phyloP scores from a whole-genome alignment of 176 grass and related monocot species.

The Poa annua region DNA sequence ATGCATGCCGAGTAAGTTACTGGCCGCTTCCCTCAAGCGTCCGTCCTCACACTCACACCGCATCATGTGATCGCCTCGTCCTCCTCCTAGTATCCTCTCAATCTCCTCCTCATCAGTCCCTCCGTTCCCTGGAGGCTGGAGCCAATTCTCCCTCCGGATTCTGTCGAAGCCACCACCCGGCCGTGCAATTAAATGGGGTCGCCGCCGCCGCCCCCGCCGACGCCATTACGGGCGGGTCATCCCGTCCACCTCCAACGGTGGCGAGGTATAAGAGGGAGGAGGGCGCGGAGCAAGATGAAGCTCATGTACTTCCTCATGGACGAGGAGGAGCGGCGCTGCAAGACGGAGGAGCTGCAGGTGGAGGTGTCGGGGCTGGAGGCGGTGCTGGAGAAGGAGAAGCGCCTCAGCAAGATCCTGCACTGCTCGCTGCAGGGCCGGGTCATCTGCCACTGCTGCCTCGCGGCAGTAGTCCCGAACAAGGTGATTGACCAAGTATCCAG shows the following conservation, averaged over 20 bases:
- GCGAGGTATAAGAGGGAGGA: constrained; percentile 45
- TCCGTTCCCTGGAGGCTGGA: neutral
- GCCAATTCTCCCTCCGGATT: too few relatives aligned
- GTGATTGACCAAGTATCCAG: constrained; percentile 28
- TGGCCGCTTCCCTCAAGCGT: constrained; percentile 5
- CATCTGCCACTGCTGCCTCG: constrained; percentile 76
- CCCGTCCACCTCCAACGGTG: constrained; percentile 17
- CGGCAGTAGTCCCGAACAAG: constrained; percentile 59
- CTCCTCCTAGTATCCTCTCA: neutral
- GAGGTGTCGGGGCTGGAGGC: constrained; percentile 78
- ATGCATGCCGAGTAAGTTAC: constrained; percentile 2
- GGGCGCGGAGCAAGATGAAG: constrained; percentile 60
- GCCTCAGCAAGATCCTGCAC: constrained; percentile 64
- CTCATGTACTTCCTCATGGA: constrained; percentile 78
- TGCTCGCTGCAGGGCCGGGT: constrained; percentile 67
- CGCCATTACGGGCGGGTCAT: constrained; percentile 53
- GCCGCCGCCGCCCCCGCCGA: constrained; percentile 48
- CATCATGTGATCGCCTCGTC: constrained; percentile 12
- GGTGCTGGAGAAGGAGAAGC: constrained; percentile 71
- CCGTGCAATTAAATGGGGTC: constrained; percentile 61
- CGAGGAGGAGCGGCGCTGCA: constrained; percentile 48
- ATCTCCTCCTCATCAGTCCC: too few relatives aligned
- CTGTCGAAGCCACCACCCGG: constrained; percentile 13
- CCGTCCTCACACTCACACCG: neutral
- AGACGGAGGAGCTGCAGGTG: constrained; percentile 62